phyloP scores from a whole-genome alignment of 306 rosid genomes.

The Boehmeria nivea region DNA sequence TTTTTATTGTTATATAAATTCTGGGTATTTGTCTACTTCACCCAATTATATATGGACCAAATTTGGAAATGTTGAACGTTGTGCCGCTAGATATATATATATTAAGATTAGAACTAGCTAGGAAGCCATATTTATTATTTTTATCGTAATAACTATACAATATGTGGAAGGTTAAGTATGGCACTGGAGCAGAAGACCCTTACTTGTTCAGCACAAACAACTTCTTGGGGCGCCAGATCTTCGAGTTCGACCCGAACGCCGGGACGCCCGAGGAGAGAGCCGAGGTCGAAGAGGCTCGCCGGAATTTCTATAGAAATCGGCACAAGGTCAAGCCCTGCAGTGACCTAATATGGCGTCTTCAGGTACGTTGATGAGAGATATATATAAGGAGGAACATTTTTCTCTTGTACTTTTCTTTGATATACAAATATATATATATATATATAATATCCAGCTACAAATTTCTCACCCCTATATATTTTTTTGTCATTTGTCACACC shows the following conservation, averaged over 20 bases:
- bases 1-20: too few species aligned
- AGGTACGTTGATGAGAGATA: slow-evolving; percentile 10
- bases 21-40: too few species aligned
- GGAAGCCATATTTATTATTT: too few species aligned
- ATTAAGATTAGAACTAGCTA: too few species aligned
- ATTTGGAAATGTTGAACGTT: too few species aligned
- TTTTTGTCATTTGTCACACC: too few species aligned
- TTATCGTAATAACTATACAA: too few species aligned
- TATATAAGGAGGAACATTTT: not conserved
- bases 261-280: not conserved
- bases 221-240: slow-evolving; percentile 2
- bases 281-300: not conserved
- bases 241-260: not conserved
- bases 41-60: too few species aligned
- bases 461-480: too few species aligned
- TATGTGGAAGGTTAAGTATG: slow-evolving; percentile 7
- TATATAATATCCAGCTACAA: too few species aligned
- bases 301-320: not conserved
- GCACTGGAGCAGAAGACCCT: not conserved
- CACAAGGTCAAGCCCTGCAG: slow-evolving; percentile 13
- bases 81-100: too few species aligned
- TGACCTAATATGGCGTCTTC: slow-evolving; percentile 5
- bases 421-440: too few species aligned
- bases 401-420: not conserved
- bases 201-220: slow-evolving; percentile 1